Conservation (phyloP, 257 asterid species). For the Knoxia roxburghii region DNA sequence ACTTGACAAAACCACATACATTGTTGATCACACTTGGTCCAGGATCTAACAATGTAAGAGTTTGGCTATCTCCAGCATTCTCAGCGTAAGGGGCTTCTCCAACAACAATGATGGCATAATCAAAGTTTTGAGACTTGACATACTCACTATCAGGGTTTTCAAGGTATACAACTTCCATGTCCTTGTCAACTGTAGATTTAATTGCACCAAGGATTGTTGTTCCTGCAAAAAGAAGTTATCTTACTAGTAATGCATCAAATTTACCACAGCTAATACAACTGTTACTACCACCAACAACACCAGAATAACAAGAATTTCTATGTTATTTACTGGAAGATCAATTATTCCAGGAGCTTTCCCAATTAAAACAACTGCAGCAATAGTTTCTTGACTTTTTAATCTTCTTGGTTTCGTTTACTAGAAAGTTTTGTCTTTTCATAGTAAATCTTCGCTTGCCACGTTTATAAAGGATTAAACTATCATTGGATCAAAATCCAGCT, state of each 20-base stretch:
- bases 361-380: background rate
- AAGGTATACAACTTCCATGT: conserved; percentile 46
- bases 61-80: conserved; percentile 65
- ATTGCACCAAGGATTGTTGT: conserved; percentile 76
- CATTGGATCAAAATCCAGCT: background rate
- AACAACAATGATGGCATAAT: conserved; percentile 66
- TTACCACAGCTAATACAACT: too few species aligned
- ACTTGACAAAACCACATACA: conserved; percentile 52
- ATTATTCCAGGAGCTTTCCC: background rate
- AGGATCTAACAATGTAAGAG: conserved; percentile 61
- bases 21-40: conserved; percentile 64
- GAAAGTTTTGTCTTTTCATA: background rate
- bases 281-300: too few species aligned
- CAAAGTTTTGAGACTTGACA: conserved; percentile 48
- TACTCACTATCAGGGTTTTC: conserved; percentile 57
- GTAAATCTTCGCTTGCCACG: background rate
- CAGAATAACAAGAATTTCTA: too few species aligned
- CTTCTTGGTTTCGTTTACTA: background rate
- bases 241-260: background rate
- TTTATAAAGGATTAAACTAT: too few species aligned
- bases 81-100: conserved; percentile 81
- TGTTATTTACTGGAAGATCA: too few species aligned
- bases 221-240: conserved; percentile 38
- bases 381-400: background rate
- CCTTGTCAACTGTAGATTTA: conserved; percentile 51